Conservation (phyloP, 2,329 filamentous ascomycete species). For the Botrytis hyacinthi region DNA sequence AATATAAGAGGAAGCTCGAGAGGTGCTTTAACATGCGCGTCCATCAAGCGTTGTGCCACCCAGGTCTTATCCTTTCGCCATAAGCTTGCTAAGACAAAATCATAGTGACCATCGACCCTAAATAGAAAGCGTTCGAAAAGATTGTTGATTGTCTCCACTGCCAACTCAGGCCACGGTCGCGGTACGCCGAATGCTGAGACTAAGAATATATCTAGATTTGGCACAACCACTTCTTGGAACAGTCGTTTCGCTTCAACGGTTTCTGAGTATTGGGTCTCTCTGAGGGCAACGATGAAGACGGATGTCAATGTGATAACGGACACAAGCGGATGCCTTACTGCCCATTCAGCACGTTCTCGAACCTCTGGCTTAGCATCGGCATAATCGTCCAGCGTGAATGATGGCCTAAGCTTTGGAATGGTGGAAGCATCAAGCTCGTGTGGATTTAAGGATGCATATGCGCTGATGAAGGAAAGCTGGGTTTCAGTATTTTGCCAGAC, state of each 20-base stretch:
- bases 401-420: conserved; percentile 76
- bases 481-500: conserved; percentile 82
- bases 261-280: conserved; percentile 59
- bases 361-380: conserved; percentile 58
- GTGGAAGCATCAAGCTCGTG: conserved; percentile 79
- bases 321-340: conserved; percentile 80
- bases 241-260: conserved; percentile 62
- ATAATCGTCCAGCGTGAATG: conserved; percentile 68
- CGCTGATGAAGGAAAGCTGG: conserved; percentile 89
- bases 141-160: conserved; percentile 71
- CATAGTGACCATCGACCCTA: conserved; percentile 73
- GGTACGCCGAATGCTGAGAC: conserved; percentile 75
- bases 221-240: conserved; percentile 65
- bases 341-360: conserved; percentile 59
- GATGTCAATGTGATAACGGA: conserved; percentile 79
- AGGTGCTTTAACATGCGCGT: conserved; percentile 69
- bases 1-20: conserved; percentile 67
- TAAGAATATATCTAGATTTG: conserved; percentile 75
- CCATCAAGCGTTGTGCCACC: conserved; percentile 77
- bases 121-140: conserved; percentile 81
- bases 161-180: conserved; percentile 73
- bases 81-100: conserved; percentile 86
- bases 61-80: conserved; percentile 90
- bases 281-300: conserved; percentile 63
- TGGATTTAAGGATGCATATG: conserved; percentile 73